Evolutionary conservation across 2,329 filamentous ascomycete species (phyloP).

Genomic region (Paraconiothyrium sp.): DNA sequence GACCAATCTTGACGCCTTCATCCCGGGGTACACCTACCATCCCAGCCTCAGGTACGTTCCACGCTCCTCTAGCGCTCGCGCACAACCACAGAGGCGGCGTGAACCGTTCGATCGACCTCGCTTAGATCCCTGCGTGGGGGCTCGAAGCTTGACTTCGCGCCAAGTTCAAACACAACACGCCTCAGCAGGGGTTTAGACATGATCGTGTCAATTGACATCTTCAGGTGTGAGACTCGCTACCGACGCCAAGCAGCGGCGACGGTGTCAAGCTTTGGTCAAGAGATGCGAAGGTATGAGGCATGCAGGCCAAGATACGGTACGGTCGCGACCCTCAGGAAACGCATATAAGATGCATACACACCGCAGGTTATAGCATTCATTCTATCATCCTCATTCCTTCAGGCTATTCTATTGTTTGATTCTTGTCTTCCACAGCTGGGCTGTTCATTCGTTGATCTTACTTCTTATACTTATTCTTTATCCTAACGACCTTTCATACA

Average conservation of each 20-base stretch:
- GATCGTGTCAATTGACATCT: slow-evolving; percentile 13
- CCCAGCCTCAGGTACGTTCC: slow-evolving; percentile 6
- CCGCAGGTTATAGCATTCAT: slow-evolving; percentile 5
- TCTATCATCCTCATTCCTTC: slow-evolving; percentile 12
- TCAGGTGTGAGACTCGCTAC: slow-evolving; percentile 16
- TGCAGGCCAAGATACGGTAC: neutral
- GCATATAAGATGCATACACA: slow-evolving; percentile 5
- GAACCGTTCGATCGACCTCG: neutral
- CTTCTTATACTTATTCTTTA: neutral
- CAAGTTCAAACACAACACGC: slow-evolving; percentile 19
- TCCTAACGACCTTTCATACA: neutral
- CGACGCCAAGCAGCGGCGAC: slow-evolving; percentile 11
- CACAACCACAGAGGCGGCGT: neutral
- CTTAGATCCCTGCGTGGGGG: neutral
- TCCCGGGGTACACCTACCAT: neutral
- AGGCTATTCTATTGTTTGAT: slow-evolving; percentile 12
- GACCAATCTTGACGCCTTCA: neutral
- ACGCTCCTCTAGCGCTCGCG: slow-evolving; percentile 9
- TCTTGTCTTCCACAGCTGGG: slow-evolving; percentile 19
- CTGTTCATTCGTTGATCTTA: slow-evolving; percentile 23
- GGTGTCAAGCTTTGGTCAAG: slow-evolving; percentile 16
- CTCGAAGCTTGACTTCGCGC: slow-evolving; percentile 14
- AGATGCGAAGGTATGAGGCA: neutral
- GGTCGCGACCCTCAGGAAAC: neutral
- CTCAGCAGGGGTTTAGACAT: slow-evolving; percentile 4